Percentiles rank a stretch among this genome's conserved stretches.
phyloP scores from a whole-genome alignment of 352 stramenopile genomes.

The Thraustochytrium striatum region DNA sequence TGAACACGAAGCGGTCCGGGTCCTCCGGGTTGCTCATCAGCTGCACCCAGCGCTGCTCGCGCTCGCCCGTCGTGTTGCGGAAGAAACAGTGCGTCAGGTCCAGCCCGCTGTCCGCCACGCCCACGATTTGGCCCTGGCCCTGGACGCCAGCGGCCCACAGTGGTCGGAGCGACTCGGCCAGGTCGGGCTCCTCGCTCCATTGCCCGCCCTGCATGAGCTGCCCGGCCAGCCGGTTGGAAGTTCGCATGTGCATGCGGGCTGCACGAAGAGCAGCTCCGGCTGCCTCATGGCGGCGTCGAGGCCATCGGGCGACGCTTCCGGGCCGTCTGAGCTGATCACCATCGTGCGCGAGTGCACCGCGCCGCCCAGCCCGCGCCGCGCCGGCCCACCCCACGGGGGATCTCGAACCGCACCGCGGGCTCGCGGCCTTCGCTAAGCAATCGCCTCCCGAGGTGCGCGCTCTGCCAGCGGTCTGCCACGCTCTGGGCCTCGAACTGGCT shows the following conservation, averaged over 20 bases:
- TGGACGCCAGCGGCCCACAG: not conserved
- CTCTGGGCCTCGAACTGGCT: not conserved
- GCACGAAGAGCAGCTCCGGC: not conserved
- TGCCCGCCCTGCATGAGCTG: not conserved
- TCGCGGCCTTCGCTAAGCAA: not conserved
- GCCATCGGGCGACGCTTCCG: not conserved
- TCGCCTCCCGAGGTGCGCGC: not conserved
- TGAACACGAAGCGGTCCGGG: not conserved
- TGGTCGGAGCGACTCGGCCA: not conserved
- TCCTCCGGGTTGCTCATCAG: not conserved
- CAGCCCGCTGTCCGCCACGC: not conserved
- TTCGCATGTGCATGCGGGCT: not conserved
- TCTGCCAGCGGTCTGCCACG: not conserved
- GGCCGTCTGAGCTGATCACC: no score
- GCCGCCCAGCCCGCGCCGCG: not conserved
- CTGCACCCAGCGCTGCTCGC: not conserved
- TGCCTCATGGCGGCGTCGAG: not conserved
- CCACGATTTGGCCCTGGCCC: no score
- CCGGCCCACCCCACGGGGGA: not conserved
- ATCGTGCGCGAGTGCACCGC: no score
- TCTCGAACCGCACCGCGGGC: not conserved
- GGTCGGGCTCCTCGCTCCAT: not conserved
- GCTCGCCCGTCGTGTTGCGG: not conserved
- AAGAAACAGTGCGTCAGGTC: not conserved
- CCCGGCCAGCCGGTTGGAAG: not conserved